Evolutionary conservation across 148 eudicot genomes (phyloP).

Genomic region (Persicaria maculosa): DNA sequence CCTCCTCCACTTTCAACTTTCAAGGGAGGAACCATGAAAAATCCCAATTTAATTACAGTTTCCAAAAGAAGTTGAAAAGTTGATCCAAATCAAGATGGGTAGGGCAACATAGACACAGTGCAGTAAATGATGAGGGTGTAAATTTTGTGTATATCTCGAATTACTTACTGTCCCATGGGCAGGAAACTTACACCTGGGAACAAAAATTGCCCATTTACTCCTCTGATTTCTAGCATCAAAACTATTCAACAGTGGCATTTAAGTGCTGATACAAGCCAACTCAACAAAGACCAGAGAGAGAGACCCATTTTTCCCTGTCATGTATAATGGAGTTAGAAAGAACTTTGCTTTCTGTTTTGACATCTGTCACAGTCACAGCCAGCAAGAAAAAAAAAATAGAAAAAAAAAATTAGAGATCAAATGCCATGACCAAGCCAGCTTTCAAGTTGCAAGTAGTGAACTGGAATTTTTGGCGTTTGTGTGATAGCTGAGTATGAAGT

Average conservation of each 20-base stretch:
- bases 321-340: not conserved
- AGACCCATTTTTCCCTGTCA: conserved; percentile 4
- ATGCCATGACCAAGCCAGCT: conserved; percentile 2
- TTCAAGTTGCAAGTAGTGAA: conserved; percentile 7
- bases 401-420: not conserved
- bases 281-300: not conserved
- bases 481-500: not conserved
- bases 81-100: not conserved
- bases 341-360: conserved; percentile 1
- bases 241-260: not conserved
- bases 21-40: too few species aligned
- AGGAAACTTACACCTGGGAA: conserved; percentile 2
- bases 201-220: not conserved
- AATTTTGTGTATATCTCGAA: conserved; percentile 7
- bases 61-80: conserved; percentile 2
- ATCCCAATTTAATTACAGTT: not conserved
- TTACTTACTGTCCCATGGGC: conserved; percentile 4
- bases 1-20: too few species aligned
- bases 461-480: conserved; percentile 14
- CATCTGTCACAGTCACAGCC: conserved; percentile 10
- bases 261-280: not conserved
- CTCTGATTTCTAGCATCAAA: not conserved
- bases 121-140: not conserved
- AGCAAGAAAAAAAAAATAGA: not conserved
- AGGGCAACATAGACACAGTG: not conserved